Percentiles rank a stretch among this genome's conserved stretches.
Conservation (phyloP, 2,329 filamentous ascomycete species). For the Chalaropsis thielavioides region DNA sequence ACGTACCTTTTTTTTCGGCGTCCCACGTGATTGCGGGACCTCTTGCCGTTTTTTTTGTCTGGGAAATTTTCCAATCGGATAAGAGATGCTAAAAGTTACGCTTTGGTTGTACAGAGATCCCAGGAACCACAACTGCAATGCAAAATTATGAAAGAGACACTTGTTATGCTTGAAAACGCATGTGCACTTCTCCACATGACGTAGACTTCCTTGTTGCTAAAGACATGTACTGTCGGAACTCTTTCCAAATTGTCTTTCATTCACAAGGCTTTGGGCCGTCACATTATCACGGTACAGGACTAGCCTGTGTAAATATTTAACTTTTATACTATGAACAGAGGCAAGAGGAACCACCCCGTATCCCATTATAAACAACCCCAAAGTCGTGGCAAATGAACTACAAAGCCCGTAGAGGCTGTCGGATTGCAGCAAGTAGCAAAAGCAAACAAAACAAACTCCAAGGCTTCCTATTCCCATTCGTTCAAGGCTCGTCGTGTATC, state of each 20-base stretch:
- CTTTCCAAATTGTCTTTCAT: no score
- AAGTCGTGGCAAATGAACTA: background rate
- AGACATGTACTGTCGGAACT: no score
- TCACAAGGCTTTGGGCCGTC: no score
- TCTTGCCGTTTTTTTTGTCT: background rate
- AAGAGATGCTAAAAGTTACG: background rate
- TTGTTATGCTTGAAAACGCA: background rate
- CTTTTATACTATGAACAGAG: background rate
- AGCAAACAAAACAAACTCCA: background rate
- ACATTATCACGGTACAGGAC: no score
- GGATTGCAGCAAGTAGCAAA: no score
- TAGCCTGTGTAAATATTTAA: background rate
- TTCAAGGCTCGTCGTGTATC: background rate
- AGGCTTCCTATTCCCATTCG: background rate
- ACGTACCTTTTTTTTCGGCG: background rate
- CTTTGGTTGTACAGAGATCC: constrained; percentile 5
- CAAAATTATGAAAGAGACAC: background rate
- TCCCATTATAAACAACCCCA: background rate
- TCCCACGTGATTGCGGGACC: constrained; percentile 7
- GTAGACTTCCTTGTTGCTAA: background rate
- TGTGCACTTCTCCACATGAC: background rate
- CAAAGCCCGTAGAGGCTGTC: no score
- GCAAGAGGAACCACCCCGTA: background rate
- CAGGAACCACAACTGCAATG: background rate
- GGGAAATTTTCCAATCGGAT: background rate